phyloP scores from a whole-genome alignment of 1,284 basidiomycete species.

The Ganoderma boninense region DNA sequence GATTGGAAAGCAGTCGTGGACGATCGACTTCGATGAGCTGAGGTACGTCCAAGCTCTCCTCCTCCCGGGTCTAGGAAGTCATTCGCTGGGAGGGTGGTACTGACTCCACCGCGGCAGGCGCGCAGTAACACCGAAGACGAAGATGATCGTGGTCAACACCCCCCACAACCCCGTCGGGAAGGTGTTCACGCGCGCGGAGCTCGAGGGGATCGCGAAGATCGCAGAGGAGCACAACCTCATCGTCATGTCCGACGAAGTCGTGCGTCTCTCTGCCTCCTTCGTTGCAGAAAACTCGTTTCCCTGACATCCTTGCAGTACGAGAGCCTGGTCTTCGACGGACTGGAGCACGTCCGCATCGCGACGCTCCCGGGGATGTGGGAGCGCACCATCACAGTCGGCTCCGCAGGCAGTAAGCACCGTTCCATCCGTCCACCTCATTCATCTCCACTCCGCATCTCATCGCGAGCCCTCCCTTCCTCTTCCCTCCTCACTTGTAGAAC shows the following conservation, averaged over 20 bases:
- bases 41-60: too few species aligned
- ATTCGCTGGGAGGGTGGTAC: background rate
- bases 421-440: conserved; percentile 44
- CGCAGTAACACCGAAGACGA: conserved; percentile 86
- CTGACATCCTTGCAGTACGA: conserved; percentile 73
- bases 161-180: conserved; percentile 97
- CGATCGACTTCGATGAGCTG: conserved; percentile 85
- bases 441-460: too few species aligned
- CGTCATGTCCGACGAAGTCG: conserved; percentile 96
- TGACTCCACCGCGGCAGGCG: conserved; percentile 49
- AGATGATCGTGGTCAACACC: conserved; percentile 94
- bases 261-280: conserved; percentile 47
- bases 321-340: conserved; percentile 87
- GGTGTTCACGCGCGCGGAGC: conserved; percentile 87
- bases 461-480: background rate
- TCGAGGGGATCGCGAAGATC: conserved; percentile 85
- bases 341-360: conserved; percentile 91
- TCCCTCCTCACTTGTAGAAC: conserved; percentile 57
- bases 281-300: background rate
- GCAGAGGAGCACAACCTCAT: conserved; percentile 93
- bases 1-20: conserved; percentile 85
- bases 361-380: conserved; percentile 98
- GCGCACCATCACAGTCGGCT: conserved; percentile 83
- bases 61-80: too few species aligned
- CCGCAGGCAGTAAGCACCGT: conserved; percentile 79